phyloP scores from a whole-genome alignment of 1,139 yeast genomes.

The Kurtzmaniella quercitrusa region DNA sequence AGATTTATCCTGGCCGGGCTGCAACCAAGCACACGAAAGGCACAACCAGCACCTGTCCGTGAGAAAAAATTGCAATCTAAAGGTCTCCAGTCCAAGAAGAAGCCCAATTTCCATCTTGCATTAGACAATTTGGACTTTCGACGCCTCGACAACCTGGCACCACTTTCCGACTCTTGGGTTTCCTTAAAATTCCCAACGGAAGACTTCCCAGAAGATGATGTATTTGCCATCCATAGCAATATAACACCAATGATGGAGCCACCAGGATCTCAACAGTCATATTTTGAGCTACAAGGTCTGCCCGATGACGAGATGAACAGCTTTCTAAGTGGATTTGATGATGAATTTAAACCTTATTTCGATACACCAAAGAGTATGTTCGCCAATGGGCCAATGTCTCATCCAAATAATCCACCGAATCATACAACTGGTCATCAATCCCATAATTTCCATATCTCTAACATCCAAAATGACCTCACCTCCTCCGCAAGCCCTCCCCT shows the following conservation, averaged over 20 bases:
- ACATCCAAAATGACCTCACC: neutral
- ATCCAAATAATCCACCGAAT: neutral
- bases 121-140: constrained; percentile 12
- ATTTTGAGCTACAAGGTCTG: constrained; percentile 22
- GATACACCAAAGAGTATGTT: neutral
- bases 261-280: constrained; percentile 27
- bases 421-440: neutral
- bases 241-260: constrained; percentile 43
- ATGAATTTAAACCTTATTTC: neutral
- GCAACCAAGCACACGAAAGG: neutral
- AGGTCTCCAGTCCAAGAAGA: constrained; percentile 7
- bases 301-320: neutral
- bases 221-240: constrained; percentile 14
- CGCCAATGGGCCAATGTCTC: neutral
- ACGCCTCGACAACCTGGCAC: constrained; percentile 3
- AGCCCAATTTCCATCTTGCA: constrained; percentile 16
- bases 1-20: neutral
- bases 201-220: constrained; percentile 8
- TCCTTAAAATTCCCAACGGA: constrained; percentile 4
- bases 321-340: constrained; percentile 1
- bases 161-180: constrained; percentile 7
- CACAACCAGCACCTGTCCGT: neutral
- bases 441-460: neutral
- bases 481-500: neutral
- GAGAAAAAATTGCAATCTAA: neutral